Evolutionary conservation across 2,329 filamentous ascomycete species (phyloP).

Genomic region (Tolypocladium nubicola): DNA sequence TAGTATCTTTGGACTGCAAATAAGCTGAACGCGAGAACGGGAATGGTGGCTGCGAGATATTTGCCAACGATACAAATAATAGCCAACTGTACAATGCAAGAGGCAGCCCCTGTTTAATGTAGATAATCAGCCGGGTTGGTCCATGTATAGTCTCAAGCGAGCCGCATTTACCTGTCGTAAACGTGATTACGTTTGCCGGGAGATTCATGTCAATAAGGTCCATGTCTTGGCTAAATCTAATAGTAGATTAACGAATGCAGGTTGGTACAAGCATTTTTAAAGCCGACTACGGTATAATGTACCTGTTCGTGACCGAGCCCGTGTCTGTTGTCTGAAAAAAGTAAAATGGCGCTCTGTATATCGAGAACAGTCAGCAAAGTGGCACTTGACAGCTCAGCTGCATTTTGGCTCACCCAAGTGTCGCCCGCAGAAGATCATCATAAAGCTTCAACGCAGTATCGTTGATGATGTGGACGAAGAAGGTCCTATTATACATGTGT

Average conservation of each 20-base stretch:
- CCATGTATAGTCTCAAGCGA: background rate
- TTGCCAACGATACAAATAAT: constrained; percentile 19
- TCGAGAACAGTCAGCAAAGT: background rate
- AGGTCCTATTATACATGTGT: background rate
- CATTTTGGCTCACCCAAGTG: constrained; percentile 9
- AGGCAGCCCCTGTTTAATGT: constrained; percentile 8
- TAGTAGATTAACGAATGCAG: background rate
- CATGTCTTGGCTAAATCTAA: constrained; percentile 27
- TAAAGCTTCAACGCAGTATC: constrained; percentile 12
- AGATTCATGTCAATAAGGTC: constrained; percentile 22
- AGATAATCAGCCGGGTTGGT: background rate
- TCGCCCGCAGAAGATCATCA: constrained; percentile 18
- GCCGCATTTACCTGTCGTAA: background rate
- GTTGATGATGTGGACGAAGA: background rate
- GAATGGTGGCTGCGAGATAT: constrained; percentile 32
- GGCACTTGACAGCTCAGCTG: background rate
- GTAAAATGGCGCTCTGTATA: background rate
- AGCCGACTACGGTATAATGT: background rate
- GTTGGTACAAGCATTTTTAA: too few species aligned
- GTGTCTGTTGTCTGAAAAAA: constrained; percentile 13
- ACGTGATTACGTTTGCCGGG: constrained; percentile 6
- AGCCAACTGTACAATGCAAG: background rate
- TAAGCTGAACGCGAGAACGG: background rate
- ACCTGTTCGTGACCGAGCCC: constrained; percentile 22
- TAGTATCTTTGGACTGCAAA: constrained; percentile 14